Evolutionary conservation across 1,139 yeast genomes (phyloP), one percentile per base, ranked within the genome.

Genomic region (Blastobotrys persicus): DNA sequence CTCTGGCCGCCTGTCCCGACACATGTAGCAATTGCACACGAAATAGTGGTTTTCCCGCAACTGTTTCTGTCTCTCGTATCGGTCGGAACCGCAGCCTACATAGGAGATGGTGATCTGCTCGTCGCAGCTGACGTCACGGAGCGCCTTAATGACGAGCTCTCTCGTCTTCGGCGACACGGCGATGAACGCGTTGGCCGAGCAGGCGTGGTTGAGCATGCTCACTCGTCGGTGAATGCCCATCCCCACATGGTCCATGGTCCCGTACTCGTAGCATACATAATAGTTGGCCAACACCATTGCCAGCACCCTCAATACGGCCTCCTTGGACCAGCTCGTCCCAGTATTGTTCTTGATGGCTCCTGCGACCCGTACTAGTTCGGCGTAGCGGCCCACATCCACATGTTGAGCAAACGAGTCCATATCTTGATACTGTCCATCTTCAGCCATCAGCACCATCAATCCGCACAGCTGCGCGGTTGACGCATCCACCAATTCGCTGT

Each of bases 81-180:
- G 31, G 4, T 14, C 16, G n/a, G 33, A 33, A 13, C 31, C 32
- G 7, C 31, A 4, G 12, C 32, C n/a, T 1, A 19, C 16, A 19
- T 48, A 48, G n/a, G 26, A n/a, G 11, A 48, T 44, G 2, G 47
- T 48, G 2, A 48, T 17, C 17, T 23, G 43, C 14, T 44, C 48
- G 18, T 40, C 46, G 4, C 26, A 18, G 13, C n/a, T n/a, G 12
- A 48, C 44, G 2, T 20, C 2, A 2, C 39, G 37, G n/a, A 26
- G 18, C 14, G 42, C 19, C n/a, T 17, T 16, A 18, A 39, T 2
- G 12, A 39, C 26, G 31, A 32, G 41, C 41, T 19, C 18, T 5
- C 11, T 4, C 28, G 28, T 6, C 4, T 19, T 7, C 9, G 41
- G 19, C 16, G 13, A 17, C 9, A n/a, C 13, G 6, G 16, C 4